Base-by-base conservation (phyloP, 257 asterid species). In the Avicennia marina region DNA sequence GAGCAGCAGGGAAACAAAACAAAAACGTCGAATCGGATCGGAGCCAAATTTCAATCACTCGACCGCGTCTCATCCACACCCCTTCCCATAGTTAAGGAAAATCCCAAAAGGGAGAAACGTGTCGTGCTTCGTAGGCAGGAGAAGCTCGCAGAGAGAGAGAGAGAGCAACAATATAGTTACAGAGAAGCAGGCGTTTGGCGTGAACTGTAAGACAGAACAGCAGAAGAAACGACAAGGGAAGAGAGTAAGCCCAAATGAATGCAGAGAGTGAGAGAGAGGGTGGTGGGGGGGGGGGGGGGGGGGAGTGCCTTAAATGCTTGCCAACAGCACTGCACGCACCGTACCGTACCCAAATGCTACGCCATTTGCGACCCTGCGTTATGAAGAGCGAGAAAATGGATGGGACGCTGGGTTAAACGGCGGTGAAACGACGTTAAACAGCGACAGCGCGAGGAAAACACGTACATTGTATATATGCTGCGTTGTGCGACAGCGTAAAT, bases 141-240 rank as follows among this genome's bases (percentile, higher is more conserved):
- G n/a, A n/a, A n/a, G n/a, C n/a, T n/a, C n/a, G n/a, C n/a, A 39
- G 13, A 24, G 29, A 16, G 0, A 15, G 32, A 47, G 15, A 32
- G 12, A 51, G 18, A n/a, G 20, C 38, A 41, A 18, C 18, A 4
- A 11, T 17, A 45, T 11, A 40, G 73, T 22, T 58, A 66, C 72
- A 69, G 80, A 60, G 66, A 27, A 69, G 68, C 96, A 90, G 96
- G 93, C 93, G 90, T 90, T 85, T 87, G 81, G 96, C 96, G 98
- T 90, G 96, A 90, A 79, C 74, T 64, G 84, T 57, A 81, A 85
- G 96, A 79, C 79, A 75, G 78, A 46, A 56, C 13, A 56, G 80
- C 63, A 66, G 71, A 71, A 75, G 79, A 50, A 62, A 72, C 72
- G 75, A 74, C 64, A 69, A 69, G 72, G 75, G 70, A 69, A 40